Percentiles rank a stretch among this genome's conserved stretches.
Evolutionary conservation across 164 flowering plant species (phyloP).

Genomic region (Liriodendron chinense): DNA sequence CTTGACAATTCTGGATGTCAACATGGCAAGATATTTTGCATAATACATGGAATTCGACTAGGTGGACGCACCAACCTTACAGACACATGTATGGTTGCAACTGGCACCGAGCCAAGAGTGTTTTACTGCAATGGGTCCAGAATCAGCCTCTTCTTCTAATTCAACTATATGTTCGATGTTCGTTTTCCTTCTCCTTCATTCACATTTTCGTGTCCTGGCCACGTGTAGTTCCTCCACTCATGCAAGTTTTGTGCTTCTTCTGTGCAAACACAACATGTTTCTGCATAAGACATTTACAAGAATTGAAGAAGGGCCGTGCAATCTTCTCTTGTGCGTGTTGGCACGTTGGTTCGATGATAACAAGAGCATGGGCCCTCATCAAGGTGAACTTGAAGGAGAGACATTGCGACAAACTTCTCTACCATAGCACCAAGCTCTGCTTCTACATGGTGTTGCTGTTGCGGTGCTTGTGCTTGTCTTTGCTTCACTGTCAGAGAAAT

Average conservation of each 20-base stretch:
- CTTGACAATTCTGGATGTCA: too few relatives aligned
- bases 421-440: slow-evolving; percentile 62
- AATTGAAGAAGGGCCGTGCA: neutral
- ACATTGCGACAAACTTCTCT: slow-evolving; percentile 44
- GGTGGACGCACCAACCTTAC: too few relatives aligned
- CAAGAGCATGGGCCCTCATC: slow-evolving; percentile 5
- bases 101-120: too few relatives aligned
- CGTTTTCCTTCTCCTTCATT: neutral
- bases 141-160: too few relatives aligned
- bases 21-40: too few relatives aligned
- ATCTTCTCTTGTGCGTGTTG: neutral
- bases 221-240: too few relatives aligned
- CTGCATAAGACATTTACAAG: slow-evolving; percentile 1
- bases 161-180: too few relatives aligned
- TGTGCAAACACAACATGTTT: neutral
- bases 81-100: too few relatives aligned
- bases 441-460: slow-evolving; percentile 46
- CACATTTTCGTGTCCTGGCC: neutral
- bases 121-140: too few relatives aligned
- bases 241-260: too few relatives aligned
- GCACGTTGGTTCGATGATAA: neutral
- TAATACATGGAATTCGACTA: too few relatives aligned
- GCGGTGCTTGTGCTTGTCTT: slow-evolving; percentile 31
- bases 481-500: slow-evolving; percentile 26
- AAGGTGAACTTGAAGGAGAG: slow-evolving; percentile 44